phyloP scores from a whole-genome alignment of 352 stramenopile species.

The Paralagenidium karlingii region DNA sequence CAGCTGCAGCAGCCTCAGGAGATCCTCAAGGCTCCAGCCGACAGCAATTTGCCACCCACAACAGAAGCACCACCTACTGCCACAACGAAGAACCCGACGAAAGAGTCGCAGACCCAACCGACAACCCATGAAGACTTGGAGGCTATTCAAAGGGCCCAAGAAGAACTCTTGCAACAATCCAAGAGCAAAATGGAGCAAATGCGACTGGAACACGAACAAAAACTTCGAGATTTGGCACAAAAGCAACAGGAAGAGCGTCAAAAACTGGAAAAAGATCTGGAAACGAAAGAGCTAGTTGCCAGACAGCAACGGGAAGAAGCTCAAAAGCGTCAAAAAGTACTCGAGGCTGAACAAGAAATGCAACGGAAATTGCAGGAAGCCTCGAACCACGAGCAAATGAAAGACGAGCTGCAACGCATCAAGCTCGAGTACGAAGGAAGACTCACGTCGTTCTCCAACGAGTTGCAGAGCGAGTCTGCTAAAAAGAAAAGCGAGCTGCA shows the following conservation, averaged over 20 bases:
- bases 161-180: too few species aligned
- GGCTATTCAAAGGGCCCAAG: too few species aligned
- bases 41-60: too few species aligned
- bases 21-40: too few species aligned
- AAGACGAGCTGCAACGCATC: constrained; percentile 9
- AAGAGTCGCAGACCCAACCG: too few species aligned
- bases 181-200: constrained; percentile 46
- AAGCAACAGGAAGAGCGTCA: constrained; percentile 28
- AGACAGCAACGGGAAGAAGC: neutral
- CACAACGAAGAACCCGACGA: too few species aligned
- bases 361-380: neutral
- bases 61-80: too few species aligned
- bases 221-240: neutral
- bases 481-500: too few species aligned
- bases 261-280: constrained; percentile 17
- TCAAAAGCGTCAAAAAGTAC: neutral
- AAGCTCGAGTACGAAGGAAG: neutral
- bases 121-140: too few species aligned
- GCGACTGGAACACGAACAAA: constrained; percentile 13
- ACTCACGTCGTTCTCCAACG: neutral
- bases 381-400: constrained; percentile 12
- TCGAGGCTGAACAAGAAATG: neutral
- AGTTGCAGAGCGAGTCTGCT: neutral
- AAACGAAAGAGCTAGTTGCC: too few species aligned
- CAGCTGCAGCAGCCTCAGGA: constrained; percentile 1